Conservation (phyloP, 805 yeast genomes). For the Scheffersomyces spartinae region DNA sequence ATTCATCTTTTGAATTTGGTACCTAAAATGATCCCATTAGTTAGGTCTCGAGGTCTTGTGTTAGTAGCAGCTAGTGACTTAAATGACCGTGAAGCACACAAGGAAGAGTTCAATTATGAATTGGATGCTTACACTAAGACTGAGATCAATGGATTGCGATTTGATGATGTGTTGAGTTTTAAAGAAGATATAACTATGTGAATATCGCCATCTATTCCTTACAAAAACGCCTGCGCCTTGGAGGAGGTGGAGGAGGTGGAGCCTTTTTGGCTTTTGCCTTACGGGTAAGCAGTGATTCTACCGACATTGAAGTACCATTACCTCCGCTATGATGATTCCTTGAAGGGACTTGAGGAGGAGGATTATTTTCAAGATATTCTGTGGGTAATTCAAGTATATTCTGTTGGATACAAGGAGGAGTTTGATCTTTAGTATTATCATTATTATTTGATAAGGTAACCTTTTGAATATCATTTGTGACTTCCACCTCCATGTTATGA, state of each 20-base stretch:
- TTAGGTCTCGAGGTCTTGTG: constrained; percentile 72
- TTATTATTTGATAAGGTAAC: constrained; percentile 1
- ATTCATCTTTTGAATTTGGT: constrained; percentile 58
- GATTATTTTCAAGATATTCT: constrained; percentile 15
- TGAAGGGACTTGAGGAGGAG: constrained; percentile 5
- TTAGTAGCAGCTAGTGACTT: constrained; percentile 56
- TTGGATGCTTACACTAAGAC: constrained; percentile 26
- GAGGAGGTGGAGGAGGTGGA: constrained; percentile 21
- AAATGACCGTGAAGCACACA: constrained; percentile 12
- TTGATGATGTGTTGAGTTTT: constrained; percentile 52
- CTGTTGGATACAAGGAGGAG: constrained; percentile 1
- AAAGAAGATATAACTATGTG: constrained; percentile 37
- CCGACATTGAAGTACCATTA: no score
- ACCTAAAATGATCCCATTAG: constrained; percentile 63
- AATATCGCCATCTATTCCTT: no score
- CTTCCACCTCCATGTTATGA: constrained; percentile 11
- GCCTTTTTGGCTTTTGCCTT: not conserved
- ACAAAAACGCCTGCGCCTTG: constrained; percentile 15
- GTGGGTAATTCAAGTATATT: constrained; percentile 22
- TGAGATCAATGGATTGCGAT: constrained; percentile 58
- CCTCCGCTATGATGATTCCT: not conserved
- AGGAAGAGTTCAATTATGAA: constrained; percentile 14
- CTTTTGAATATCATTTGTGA: not conserved
- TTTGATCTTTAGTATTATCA: constrained; percentile 2
- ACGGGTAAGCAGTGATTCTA: not conserved